Evolutionary conservation across 352 stramenopile species (phyloP), one percentile per base, ranked within the genome.

Genomic region (Pythium oligandrum): DNA sequence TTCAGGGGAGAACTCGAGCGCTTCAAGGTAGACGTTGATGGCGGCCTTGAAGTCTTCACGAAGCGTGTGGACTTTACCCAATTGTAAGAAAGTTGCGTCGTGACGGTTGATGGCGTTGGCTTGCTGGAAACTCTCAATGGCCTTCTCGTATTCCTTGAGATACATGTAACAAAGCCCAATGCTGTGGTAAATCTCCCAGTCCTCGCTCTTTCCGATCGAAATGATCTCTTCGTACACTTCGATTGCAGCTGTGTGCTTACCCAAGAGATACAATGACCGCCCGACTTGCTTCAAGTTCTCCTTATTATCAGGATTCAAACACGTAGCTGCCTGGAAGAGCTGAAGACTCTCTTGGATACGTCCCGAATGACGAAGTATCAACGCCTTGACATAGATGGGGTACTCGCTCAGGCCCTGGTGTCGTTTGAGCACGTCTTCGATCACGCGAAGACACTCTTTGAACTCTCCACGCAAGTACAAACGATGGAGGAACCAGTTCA

Each of bases 171-270:
- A 97, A 4, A 97, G 69, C 3, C 90, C 90, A 44, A 96, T 94
- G 63, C 89, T 96, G 60, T 96, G 83, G 55, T 88, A 93, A 52
- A 98, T 90, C 63, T 97, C 88, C 90, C 92, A 97, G 73, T 97
- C 90, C 48, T 97, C 89, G 32, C 73, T 55, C 12, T 72, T 74
- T 0, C 73, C 66, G 68, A 90, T 79, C 43, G 88, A 84, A 47
- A 94, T 55, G 51, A 93, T 92, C 69, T 96, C 85, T 48, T 96
- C 82, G 63, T 95, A 97, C 44, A 96, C 88, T 60, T 95, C 90
- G 56, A 97, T 86, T 11, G 90, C 89, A 4, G 81, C 81, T 26
- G 83, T 93, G 71, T 96, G 87, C 57, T 96, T 96, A 39, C 90
- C 88, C 51, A 97, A 51, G 36, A 94, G 49, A 48, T 91, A 92